phyloP scores from a whole-genome alignment of 768 basidiomycete genomes.

The Auriculariales sp. region DNA sequence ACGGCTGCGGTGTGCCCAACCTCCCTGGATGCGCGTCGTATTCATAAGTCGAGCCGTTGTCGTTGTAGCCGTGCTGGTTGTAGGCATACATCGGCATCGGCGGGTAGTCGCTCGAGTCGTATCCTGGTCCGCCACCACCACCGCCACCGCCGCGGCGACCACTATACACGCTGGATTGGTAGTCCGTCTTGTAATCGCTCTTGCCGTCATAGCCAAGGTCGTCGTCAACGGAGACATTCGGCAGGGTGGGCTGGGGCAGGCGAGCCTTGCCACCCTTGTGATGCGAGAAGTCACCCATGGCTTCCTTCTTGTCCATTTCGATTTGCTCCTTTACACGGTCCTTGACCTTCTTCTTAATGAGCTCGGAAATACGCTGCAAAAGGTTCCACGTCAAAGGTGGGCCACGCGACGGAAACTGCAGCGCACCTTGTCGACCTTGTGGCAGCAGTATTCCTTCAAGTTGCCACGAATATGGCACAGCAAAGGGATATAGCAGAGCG shows the following conservation, averaged over 20 bases:
- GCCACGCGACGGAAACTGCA: conserved; percentile 51
- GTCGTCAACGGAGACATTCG: conserved; percentile 79
- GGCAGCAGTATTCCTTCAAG: conserved; percentile 97
- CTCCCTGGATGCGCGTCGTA: background rate
- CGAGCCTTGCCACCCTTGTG: conserved; percentile 76
- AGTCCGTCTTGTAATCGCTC: background rate
- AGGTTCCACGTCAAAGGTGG: conserved; percentile 25
- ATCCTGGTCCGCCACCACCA: background rate
- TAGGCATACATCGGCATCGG: conserved; percentile 1
- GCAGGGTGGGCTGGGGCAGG: conserved; percentile 87
- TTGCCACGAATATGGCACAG: conserved; percentile 94
- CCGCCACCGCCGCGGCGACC: conserved; percentile 27
- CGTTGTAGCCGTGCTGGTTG: background rate
- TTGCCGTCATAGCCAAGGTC: conserved; percentile 21
- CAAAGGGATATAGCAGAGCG: conserved; percentile 82
- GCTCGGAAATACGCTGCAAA: conserved; percentile 71
- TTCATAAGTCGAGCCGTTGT: background rate
- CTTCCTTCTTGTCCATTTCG: conserved; percentile 79
- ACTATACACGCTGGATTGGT: background rate
- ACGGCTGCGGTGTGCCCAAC: background rate
- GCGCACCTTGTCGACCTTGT: conserved; percentile 93
- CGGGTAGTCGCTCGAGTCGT: background rate
- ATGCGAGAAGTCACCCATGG: conserved; percentile 79
- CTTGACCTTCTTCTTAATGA: conserved; percentile 84
- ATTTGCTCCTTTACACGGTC: conserved; percentile 71